A percentile compares a stretch with the other conserved stretches of the same genome.
Evolutionary conservation across 768 basidiomycete genomes (phyloP).

Genomic region (Candolleomyces eurysporus): DNA sequence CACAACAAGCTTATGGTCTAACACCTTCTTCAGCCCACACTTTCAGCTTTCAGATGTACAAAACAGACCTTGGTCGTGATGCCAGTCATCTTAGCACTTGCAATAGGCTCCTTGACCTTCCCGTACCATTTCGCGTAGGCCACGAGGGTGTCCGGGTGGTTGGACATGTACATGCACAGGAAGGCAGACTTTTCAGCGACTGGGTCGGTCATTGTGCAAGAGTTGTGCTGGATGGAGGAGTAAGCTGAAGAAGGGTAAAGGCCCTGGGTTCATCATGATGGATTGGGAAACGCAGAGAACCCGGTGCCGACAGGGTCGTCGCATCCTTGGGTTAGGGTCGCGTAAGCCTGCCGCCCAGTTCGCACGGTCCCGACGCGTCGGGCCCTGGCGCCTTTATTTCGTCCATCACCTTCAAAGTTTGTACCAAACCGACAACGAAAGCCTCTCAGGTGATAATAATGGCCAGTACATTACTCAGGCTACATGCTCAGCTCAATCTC

Average conservation of each 20-base stretch:
- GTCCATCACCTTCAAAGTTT: too few species aligned
- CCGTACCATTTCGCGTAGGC: constrained; percentile 81
- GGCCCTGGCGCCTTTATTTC: too few species aligned
- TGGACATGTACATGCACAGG: constrained; percentile 82
- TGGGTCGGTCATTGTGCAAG: constrained; percentile 55
- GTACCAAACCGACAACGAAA: too few species aligned
- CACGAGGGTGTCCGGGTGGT: constrained; percentile 80
- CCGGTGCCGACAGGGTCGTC: too few species aligned
- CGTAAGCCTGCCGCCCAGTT: too few species aligned
- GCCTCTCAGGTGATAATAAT: too few species aligned
- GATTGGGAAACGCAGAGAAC: too few species aligned
- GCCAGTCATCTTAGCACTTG: constrained; percentile 65
- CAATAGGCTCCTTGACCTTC: constrained; percentile 53
- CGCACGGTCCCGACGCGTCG: too few species aligned
- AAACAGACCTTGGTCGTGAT: constrained; percentile 60
- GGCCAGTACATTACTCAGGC: too few species aligned
- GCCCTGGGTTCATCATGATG: not conserved
- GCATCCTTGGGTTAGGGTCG: too few species aligned
- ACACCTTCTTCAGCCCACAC: not conserved
- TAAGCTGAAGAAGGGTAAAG: not conserved
- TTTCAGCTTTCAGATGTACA: not conserved
- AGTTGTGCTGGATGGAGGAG: not conserved
- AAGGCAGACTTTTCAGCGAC: constrained; percentile 76
- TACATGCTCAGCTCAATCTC: too few species aligned
- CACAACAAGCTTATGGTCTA: constrained; percentile 75